Percentiles rank a stretch among this genome's conserved stretches.
Evolutionary conservation across 495 filamentous ascomycete genomes (phyloP).

Genomic region (Aspergillus kassunensis): DNA sequence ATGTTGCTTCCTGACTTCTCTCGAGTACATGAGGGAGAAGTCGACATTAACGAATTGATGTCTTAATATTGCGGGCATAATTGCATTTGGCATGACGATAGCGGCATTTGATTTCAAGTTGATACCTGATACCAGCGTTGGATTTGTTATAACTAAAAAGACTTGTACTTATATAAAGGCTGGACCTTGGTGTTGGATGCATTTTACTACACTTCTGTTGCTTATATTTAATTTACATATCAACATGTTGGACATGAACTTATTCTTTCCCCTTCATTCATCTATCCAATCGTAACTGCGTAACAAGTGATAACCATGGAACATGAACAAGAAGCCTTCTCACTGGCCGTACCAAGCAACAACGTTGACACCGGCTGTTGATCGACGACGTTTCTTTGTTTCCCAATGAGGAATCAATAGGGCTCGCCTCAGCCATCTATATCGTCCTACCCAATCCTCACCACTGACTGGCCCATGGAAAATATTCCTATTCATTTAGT

Average conservation of each 20-base stretch:
- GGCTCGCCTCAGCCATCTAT: not conserved
- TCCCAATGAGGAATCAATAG: slow-evolving; percentile 9
- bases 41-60: slow-evolving; percentile 42
- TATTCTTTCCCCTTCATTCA: too few relatives aligned
- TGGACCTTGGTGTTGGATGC: slow-evolving; percentile 12
- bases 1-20: slow-evolving; percentile 32
- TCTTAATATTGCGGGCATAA: slow-evolving; percentile 19
- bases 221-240: too few relatives aligned
- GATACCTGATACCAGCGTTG: slow-evolving; percentile 24
- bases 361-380: too few relatives aligned
- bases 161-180: slow-evolving; percentile 13
- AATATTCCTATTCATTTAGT: not conserved
- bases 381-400: not conserved
- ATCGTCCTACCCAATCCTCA: not conserved
- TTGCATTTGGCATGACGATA: slow-evolving; percentile 17
- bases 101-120: slow-evolving; percentile 17
- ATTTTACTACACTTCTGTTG: not conserved
- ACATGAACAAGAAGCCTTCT: too few relatives aligned
- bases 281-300: too few relatives aligned
- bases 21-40: slow-evolving; percentile 30
- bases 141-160: slow-evolving; percentile 8
- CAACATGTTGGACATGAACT: too few relatives aligned
- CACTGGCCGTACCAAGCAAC: too few relatives aligned
- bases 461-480: not conserved
- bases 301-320: too few relatives aligned